A percentile compares a stretch with the other conserved stretches of the same genome.
phyloP scores from a whole-genome alignment of 2,329 filamentous ascomycete genomes.

The Alternaria arborescens region DNA sequence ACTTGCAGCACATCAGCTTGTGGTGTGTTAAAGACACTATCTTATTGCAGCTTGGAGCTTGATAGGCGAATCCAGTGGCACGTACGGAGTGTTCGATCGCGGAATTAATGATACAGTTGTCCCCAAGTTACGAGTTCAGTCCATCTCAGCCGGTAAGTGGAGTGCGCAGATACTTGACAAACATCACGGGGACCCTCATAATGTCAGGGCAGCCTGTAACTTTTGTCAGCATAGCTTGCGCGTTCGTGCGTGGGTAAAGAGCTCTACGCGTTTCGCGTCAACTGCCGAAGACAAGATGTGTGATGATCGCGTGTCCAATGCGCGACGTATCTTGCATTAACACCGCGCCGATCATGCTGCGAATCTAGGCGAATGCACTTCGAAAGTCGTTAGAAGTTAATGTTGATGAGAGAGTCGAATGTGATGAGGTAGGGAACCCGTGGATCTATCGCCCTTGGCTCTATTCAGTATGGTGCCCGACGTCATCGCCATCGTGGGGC shows the following conservation, averaged over 20 bases:
- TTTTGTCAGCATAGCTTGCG: not conserved
- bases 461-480: conserved; percentile 25
- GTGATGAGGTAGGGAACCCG: not conserved
- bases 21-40: not conserved
- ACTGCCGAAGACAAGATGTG: not conserved
- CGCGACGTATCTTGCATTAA: not conserved
- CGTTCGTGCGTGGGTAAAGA: not conserved
- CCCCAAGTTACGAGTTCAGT: not conserved
- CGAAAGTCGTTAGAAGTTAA: not conserved
- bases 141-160: not conserved
- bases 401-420: not conserved
- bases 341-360: not conserved
- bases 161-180: not conserved
- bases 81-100: not conserved
- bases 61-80: not conserved
- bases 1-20: not conserved
- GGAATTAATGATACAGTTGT: not conserved
- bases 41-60: not conserved
- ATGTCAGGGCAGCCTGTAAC: not conserved
- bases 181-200: not conserved
- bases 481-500: conserved; percentile 28
- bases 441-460: conserved; percentile 23
- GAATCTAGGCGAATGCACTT: not conserved
- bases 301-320: conserved; percentile 3
- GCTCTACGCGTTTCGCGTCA: conserved; percentile 1